Evolutionary conservation across 768 basidiomycete species (phyloP).

Genomic region (Gautieria morchelliformis): DNA sequence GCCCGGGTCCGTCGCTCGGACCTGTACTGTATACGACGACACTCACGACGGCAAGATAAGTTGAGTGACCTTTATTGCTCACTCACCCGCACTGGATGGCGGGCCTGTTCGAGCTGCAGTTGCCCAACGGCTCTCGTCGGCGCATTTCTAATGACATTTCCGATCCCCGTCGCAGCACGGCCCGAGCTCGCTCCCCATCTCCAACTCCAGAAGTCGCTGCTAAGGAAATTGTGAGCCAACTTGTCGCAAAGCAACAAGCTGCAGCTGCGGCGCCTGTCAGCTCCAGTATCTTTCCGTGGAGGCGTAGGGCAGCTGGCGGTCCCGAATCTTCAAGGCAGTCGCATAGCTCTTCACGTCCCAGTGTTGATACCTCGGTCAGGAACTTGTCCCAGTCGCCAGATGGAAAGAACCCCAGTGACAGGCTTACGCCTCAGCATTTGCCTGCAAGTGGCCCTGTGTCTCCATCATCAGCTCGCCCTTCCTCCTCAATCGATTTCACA

Average conservation of each 20-base stretch:
- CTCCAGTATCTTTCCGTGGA: constrained; percentile 5
- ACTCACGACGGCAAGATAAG: not conserved
- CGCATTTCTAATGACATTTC: not conserved
- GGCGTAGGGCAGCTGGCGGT: not conserved
- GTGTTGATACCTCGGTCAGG: not conserved
- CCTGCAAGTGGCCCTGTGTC: not conserved
- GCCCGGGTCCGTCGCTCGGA: not conserved
- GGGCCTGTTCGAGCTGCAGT: constrained; percentile 9
- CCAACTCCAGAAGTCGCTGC: constrained; percentile 1
- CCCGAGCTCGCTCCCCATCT: not conserved
- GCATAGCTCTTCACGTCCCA: not conserved
- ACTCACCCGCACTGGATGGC: constrained; percentile 4
- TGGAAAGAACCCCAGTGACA: not conserved
- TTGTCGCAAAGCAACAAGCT: not conserved
- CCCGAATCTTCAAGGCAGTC: not conserved
- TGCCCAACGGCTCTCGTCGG: not conserved
- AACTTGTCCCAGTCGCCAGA: not conserved
- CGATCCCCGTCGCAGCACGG: not conserved
- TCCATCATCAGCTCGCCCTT: not conserved
- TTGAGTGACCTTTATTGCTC: constrained; percentile 3
- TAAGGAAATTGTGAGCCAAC: constrained; percentile 4
- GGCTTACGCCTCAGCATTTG: not conserved
- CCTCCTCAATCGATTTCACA: not conserved
- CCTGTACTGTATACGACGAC: not conserved
- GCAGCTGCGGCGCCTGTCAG: not conserved